Conservation (phyloP, 2,329 filamentous ascomycete species). For the Microdochium bolleyi region DNA sequence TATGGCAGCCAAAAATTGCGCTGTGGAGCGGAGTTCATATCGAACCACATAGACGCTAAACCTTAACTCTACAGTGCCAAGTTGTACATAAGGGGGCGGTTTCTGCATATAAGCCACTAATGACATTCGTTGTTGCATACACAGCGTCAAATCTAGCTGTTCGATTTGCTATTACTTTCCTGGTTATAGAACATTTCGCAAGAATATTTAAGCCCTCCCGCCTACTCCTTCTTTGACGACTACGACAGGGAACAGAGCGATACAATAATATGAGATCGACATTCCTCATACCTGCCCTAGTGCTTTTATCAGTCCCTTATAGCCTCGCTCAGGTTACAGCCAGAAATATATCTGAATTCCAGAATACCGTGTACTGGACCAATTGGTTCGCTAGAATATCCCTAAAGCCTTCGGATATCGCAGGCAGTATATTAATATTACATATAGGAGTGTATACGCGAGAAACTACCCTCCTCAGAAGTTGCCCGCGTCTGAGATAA, state of each 20-base stretch:
- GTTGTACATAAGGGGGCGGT: neutral
- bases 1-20: neutral
- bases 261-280: neutral
- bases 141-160: neutral
- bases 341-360: conserved; percentile 18
- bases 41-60: neutral
- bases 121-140: neutral
- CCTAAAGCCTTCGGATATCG: neutral
- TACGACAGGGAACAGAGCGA: neutral
- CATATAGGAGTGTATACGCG: conserved; percentile 59
- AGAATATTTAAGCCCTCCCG: neutral
- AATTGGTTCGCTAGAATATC: conserved; percentile 32
- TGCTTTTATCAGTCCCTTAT: neutral
- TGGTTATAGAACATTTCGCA: neutral
- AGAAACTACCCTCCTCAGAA: conserved; percentile 65
- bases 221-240: neutral
- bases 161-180: neutral
- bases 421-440: neutral
- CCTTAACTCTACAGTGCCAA: neutral
- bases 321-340: neutral
- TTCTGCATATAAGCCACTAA: neutral
- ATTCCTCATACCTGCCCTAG: neutral
- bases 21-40: neutral
- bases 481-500: conserved; percentile 61
- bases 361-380: conserved; percentile 38